Conservation (phyloP, 2,329 filamentous ascomycete species). For the Pseudogymnoascus sp. region DNA sequence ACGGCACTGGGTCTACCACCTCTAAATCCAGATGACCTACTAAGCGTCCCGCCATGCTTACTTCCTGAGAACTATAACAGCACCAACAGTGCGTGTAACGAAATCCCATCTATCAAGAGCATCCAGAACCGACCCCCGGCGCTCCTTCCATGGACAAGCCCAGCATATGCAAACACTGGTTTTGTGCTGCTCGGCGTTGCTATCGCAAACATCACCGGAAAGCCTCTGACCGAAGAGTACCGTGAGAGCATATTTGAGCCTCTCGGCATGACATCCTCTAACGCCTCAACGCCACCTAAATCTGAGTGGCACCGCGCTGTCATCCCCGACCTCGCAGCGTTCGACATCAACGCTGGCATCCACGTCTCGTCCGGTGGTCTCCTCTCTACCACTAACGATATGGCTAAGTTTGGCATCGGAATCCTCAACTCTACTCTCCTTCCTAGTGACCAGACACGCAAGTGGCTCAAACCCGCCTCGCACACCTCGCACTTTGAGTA, state of each 20-base stretch:
- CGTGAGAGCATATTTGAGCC: slow-evolving; percentile 35
- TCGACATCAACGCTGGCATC: slow-evolving; percentile 27
- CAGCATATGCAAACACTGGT: slow-evolving; percentile 42
- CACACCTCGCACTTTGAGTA: slow-evolving; percentile 32
- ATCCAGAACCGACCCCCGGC: slow-evolving; percentile 31
- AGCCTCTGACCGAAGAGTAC: slow-evolving; percentile 33
- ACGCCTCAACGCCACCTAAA: slow-evolving; percentile 29
- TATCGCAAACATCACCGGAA: slow-evolving; percentile 37
- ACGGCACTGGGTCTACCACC: neutral
- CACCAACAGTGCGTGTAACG: neutral
- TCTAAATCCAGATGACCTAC: slow-evolving; percentile 12
- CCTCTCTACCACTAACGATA: slow-evolving; percentile 35
- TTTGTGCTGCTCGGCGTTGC: slow-evolving; percentile 38
- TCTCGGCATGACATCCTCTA: slow-evolving; percentile 36
- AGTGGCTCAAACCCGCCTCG: slow-evolving; percentile 38
- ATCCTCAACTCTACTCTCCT: slow-evolving; percentile 38
- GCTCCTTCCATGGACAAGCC: slow-evolving; percentile 36
- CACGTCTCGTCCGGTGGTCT: slow-evolving; percentile 30
- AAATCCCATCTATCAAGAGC: slow-evolving; percentile 17
- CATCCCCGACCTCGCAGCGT: slow-evolving; percentile 30
- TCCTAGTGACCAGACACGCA: slow-evolving; percentile 31
- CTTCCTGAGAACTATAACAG: slow-evolving; percentile 8
- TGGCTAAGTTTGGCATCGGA: slow-evolving; percentile 34
- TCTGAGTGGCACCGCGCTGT: neutral
- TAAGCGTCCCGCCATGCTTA: slow-evolving; percentile 14